Evolutionary conservation across 2,329 filamentous ascomycete genomes (phyloP).

Genomic region (Aureobasidium leucospermi): DNA sequence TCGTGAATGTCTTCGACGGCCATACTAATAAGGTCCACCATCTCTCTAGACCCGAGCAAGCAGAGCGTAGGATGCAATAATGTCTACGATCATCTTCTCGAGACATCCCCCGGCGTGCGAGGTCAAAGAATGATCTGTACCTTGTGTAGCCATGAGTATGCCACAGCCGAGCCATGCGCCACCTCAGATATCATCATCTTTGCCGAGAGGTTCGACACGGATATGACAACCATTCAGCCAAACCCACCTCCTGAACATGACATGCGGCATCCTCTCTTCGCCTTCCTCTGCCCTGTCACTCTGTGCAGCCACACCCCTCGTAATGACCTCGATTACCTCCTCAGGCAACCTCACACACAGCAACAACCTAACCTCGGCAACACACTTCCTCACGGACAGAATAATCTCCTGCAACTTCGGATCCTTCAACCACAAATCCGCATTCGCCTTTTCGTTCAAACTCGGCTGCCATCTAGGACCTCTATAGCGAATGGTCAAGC

Average conservation of each 20-base stretch:
- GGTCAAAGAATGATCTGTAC: too few relatives aligned
- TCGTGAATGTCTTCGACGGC: too few relatives aligned
- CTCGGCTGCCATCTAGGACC: slow-evolving; percentile 26
- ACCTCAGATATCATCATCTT: neutral
- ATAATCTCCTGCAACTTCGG: slow-evolving; percentile 15
- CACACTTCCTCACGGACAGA: slow-evolving; percentile 15
- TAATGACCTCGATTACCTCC: neutral
- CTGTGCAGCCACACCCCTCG: neutral
- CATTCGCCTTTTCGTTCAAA: slow-evolving; percentile 15
- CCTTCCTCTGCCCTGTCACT: neutral
- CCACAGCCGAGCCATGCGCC: neutral
- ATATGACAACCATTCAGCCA: slow-evolving; percentile 14
- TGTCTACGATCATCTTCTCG: too few relatives aligned
- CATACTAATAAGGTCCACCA: too few relatives aligned
- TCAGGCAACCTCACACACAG: slow-evolving; percentile 7
- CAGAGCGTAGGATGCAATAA: too few relatives aligned
- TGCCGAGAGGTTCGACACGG: slow-evolving; percentile 9
- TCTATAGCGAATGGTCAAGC: slow-evolving; percentile 25
- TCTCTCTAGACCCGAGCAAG: too few relatives aligned
- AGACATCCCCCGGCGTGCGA: too few relatives aligned
- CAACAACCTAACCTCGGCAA: neutral
- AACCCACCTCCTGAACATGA: slow-evolving; percentile 8
- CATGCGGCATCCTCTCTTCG: neutral
- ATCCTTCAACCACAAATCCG: slow-evolving; percentile 15
- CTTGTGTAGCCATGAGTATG: neutral